These are phyloP conservation scores for Suillus bovinus DNA, from an alignment of 768 basidiomycete species.

Conservation along the genomic window DNA sequence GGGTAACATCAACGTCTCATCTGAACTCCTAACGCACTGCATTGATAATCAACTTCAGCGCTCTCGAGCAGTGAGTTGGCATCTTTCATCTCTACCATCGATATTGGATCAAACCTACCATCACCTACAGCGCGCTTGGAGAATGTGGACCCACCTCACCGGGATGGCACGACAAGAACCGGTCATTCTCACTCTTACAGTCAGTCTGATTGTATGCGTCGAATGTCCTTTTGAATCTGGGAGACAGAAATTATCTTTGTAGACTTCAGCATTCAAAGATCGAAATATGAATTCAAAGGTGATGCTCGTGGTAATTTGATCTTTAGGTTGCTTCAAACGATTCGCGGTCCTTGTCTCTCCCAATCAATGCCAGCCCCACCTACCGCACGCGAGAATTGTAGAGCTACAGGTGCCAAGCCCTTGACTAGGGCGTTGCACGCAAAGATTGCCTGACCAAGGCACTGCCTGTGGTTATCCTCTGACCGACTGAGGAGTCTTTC, in stretches of 20 bases:
- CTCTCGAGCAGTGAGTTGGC: too few species aligned
- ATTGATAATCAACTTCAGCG: not conserved
- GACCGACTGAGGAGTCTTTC: too few species aligned
- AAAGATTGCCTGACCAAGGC: not conserved
- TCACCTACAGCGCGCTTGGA: too few species aligned
- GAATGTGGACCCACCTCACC: not conserved
- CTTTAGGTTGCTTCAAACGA: not conserved
- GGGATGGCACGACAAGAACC: not conserved
- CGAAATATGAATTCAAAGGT: not conserved
- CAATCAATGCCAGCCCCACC: not conserved
- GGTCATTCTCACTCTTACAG: not conserved
- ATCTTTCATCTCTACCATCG: too few species aligned
- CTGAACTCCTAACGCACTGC: not conserved
- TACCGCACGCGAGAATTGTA: not conserved
- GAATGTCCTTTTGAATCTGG: not conserved
- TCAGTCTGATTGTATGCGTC: not conserved
- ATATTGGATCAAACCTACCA: too few species aligned
- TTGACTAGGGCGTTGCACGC: not conserved
- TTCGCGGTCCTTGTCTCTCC: not conserved
- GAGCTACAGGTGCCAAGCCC: not conserved
- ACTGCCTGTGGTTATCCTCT: too few species aligned
- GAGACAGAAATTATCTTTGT: not conserved
- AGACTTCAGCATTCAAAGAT: not conserved
- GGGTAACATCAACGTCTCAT: not conserved
- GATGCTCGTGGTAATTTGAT: not conserved